Base-by-base conservation (phyloP, 2,329 filamentous ascomycete genomes). In the Neofusicoccum umdonicola region DNA sequence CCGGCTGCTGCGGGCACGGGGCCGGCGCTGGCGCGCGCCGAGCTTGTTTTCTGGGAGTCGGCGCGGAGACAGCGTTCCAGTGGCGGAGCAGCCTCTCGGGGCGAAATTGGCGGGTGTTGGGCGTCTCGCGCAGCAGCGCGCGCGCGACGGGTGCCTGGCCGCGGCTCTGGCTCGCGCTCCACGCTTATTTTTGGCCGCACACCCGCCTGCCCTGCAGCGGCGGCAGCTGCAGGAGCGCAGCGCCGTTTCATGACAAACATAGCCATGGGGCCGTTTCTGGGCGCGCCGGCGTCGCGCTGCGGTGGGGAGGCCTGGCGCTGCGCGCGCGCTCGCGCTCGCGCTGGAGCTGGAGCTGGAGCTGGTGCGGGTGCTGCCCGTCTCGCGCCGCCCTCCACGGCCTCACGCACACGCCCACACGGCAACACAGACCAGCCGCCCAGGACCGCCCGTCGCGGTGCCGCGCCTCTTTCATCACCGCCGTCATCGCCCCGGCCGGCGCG, bases 41-140 rank as follows among this genome's bases (percentile, higher is more conserved):
- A 60, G 56, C 56, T 60, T 60, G 42, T 60, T 60, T 37, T 11
- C 56, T 47, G 56, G 42, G 54, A 41, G 27, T n/a, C 39, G 39
- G 39, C 39, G 54, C 19, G 19, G 13, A 31, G 54, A 12, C 19
- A 17, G 39, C 9, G 27, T 17, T 39, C 54, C 54, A 57, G 54
- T 57, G 54, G 54, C 54, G 54, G 54, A 57, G 54, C 54, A n/a
- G 31, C 31, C 50, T 37, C 9, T 13, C 3, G 9, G 50, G 8
- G 13, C 54, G 35, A 35, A 44, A 57, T 57, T 57, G 37, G 12
- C 54, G 54, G 54, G 27, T 31, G 54, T 31, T 17, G 22, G 54
- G 54, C 54, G 54, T 57, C 39, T 57, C 54, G 52, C 39, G 19
- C 5, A 8, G 37, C 37, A 39, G 8, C 3, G 37, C 37, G 37